Percentiles rank a stretch among this genome's conserved stretches.
These are phyloP conservation scores for Paecilomyces formosus DNA, from an alignment of 2,329 filamentous ascomycete genomes.

Conservation along the genomic window DNA sequence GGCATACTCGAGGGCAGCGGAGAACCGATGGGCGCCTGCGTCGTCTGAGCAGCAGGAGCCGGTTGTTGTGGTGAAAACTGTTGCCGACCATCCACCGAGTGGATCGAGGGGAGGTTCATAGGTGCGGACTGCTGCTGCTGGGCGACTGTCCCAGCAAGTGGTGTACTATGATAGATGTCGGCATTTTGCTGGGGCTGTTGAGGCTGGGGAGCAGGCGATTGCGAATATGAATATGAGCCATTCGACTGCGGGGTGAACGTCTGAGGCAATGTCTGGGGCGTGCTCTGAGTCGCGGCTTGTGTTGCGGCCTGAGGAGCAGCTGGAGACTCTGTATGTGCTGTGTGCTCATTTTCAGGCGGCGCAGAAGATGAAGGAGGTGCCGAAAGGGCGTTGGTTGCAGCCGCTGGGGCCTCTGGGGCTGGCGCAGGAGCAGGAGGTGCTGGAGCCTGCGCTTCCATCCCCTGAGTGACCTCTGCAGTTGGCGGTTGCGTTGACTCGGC, in stretches of 20 bases:
- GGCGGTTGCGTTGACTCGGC: conserved; percentile 3
- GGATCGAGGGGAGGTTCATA: conserved; percentile 12
- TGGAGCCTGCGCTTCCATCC: conserved; percentile 9
- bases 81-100: conserved; percentile 12
- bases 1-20: conserved; percentile 41
- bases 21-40: conserved; percentile 42
- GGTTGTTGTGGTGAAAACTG: conserved; percentile 14
- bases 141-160: conserved; percentile 1
- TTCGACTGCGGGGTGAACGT: conserved; percentile 40
- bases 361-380: conserved; percentile 13
- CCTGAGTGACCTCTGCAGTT: conserved; percentile 7
- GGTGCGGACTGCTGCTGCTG: conserved; percentile 11
- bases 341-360: conserved; percentile 6
- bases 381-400: neutral
- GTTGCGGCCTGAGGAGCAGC: conserved; percentile 5
- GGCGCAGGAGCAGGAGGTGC: conserved; percentile 12
- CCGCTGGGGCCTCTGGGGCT: neutral
- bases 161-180: neutral
- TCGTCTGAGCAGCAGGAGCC: conserved; percentile 3
- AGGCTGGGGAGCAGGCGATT: conserved; percentile 1
- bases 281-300: conserved; percentile 8
- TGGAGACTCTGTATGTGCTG: conserved; percentile 4
- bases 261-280: conserved; percentile 32
- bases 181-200: neutral
- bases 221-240: conserved; percentile 18